Evolutionary conservation across 2,329 filamentous ascomycete species (phyloP), one percentile per base, ranked within the genome.

Genomic region (Lasiodiplodia sp.): DNA sequence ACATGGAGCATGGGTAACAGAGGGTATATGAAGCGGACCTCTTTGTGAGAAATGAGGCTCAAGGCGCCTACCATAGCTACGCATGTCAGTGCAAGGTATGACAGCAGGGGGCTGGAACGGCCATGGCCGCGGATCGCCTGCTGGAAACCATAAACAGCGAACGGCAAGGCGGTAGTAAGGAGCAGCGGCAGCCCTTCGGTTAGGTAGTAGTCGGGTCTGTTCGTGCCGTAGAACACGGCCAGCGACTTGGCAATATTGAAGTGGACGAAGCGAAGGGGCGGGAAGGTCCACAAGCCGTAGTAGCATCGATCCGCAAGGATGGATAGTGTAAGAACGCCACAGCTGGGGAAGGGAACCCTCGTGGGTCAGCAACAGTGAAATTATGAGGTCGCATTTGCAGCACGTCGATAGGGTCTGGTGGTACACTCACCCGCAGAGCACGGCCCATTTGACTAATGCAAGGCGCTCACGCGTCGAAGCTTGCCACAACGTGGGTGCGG

Each of bases 11-110:
- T 86, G 1, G 96, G 95, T 1, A 98, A 86, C 21, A 99, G 86
- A 1, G 96, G 95, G 75, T 97, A 97, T 72, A 98, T 92, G 83
- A 99, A 99, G 75, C 96, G 93, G 73, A 97, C 92, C 84, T 99
- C 96, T 79, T 99, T 99, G 82, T 99, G 96, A 1, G 93, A 90
- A 72, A 98, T 92, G 57, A 92, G 76, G 1, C 93, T 97, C 40
- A 98, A 86, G 1, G 82, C 77, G 11, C 92, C 81, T 68, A 90
- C 91, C 37, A 88, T 79, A 67, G 90, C 71, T 52, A 91, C 84
- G 8, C 88, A 83, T 37, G 77, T 77, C 72, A 75, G 79, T 55
- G 77, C 74, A 18, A 81, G 73, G 28, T 77, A 68, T 10, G 76
- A 40, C 3, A 34, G 56, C 34, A 38, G 28, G 23, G 25, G 53